phyloP scores from a whole-genome alignment of 169 alveolate species.

The Nephromyces sp. region DNA sequence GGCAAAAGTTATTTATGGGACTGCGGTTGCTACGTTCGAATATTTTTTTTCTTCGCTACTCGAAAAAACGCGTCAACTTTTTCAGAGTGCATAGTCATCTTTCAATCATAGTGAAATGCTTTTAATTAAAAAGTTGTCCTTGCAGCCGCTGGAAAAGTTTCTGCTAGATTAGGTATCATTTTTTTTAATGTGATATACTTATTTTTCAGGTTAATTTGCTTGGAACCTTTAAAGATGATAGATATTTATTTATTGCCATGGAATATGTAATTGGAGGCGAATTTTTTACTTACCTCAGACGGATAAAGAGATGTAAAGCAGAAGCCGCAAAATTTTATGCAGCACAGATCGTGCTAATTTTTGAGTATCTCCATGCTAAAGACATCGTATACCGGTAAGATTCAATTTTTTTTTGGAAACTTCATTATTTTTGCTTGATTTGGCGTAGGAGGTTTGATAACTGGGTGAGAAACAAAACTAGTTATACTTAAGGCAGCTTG shows the following conservation, averaged over 20 bases:
- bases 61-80: background rate
- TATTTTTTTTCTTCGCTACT: background rate
- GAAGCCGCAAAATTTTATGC: slow-evolving; percentile 71
- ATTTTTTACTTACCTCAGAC: slow-evolving; percentile 71
- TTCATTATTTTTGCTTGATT: background rate
- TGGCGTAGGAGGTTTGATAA: background rate
- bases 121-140: background rate
- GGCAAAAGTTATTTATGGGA: slow-evolving; percentile 53
- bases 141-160: background rate
- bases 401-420: background rate
- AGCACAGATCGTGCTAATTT: slow-evolving; percentile 79
- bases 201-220: slow-evolving; percentile 66
- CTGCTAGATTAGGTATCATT: background rate
- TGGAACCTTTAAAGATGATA: slow-evolving; percentile 39
- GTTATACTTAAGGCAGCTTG: background rate
- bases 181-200: background rate
- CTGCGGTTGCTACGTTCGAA: slow-evolving; percentile 38
- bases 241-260: slow-evolving; percentile 37
- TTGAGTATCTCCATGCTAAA: slow-evolving; percentile 87
- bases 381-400: slow-evolving; percentile 76
- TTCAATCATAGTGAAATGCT: background rate
- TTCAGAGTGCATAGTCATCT: background rate
- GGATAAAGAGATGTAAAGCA: slow-evolving; percentile 58
- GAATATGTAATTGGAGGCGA: slow-evolving; percentile 71
- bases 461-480: background rate